Conservation (phyloP, 148 eudicot species). For the Simmondsia chinensis region DNA sequence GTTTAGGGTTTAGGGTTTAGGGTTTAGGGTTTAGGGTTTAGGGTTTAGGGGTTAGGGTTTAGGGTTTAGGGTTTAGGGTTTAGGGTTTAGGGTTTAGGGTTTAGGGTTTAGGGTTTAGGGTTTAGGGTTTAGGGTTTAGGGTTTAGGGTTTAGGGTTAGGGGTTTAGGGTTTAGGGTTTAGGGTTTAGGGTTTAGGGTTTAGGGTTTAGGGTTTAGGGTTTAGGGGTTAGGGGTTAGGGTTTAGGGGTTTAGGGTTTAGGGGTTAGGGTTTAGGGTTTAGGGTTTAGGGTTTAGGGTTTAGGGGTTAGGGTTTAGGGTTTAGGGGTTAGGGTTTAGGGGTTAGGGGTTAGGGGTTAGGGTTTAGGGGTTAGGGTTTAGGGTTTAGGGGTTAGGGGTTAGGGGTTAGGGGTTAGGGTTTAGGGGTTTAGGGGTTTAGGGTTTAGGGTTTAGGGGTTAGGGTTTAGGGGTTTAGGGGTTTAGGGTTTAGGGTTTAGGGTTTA, state of each 20-base stretch:
- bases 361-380: neutral
- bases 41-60: slow-evolving; percentile 8
- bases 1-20: slow-evolving; percentile 6
- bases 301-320: neutral
- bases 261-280: neutral
- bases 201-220: slow-evolving; percentile 7
- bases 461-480: too few relatives aligned
- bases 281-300: neutral
- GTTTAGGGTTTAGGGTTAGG: too few relatives aligned
- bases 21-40: slow-evolving; percentile 9
- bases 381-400: neutral
- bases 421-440: too few relatives aligned
- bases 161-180: too few relatives aligned
- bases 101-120: slow-evolving; percentile 12
- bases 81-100: slow-evolving; percentile 5
- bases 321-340: neutral
- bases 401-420: neutral
- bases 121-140: slow-evolving; percentile 6
- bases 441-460: too few relatives aligned
- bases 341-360: neutral
- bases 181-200: slow-evolving; percentile 8
- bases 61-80: slow-evolving; percentile 7
- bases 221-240: neutral
- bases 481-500: neutral
- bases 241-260: too few relatives aligned